Conservation (phyloP, 306 rosid species). For the Cicer yamashitae region DNA sequence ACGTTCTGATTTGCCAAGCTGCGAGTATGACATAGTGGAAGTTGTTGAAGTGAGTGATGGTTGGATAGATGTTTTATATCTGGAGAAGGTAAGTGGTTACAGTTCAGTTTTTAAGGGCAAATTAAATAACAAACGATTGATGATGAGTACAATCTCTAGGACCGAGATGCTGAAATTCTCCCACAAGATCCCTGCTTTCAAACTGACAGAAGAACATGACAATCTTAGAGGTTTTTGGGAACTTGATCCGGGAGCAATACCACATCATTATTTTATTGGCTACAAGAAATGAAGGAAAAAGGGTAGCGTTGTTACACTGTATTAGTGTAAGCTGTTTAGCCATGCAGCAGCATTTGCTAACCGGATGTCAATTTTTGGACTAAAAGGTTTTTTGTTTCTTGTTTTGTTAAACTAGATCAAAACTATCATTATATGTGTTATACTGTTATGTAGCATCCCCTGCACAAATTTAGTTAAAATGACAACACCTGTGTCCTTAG, state of each 20-base stretch:
- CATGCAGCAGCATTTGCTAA: slow-evolving; percentile 32
- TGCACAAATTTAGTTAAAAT: slow-evolving; percentile 31
- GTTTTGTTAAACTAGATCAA: slow-evolving; percentile 33
- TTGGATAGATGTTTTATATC: slow-evolving; percentile 51
- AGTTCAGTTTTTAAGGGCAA: slow-evolving; percentile 66
- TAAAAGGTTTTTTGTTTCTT: neutral
- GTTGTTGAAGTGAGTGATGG: slow-evolving; percentile 48
- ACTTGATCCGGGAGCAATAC: slow-evolving; percentile 84
- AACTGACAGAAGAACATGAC: slow-evolving; percentile 66
- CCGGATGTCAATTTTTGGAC: slow-evolving; percentile 34
- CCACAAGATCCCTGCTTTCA: slow-evolving; percentile 77
- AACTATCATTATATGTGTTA: slow-evolving; percentile 30
- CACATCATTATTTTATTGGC: slow-evolving; percentile 42
- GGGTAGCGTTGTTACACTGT: neutral
- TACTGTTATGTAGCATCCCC: slow-evolving; percentile 25
- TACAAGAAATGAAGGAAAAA: neutral
- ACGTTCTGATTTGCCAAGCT: slow-evolving; percentile 56
- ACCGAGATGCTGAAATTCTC: slow-evolving; percentile 75
- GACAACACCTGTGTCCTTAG: neutral
- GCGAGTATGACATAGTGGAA: slow-evolving; percentile 75
- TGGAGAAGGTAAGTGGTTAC: slow-evolving; percentile 65
- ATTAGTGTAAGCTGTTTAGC: slow-evolving; percentile 33
- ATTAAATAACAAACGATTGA: slow-evolving; percentile 44
- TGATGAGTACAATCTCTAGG: slow-evolving; percentile 46
- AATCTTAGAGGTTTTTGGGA: slow-evolving; percentile 77